phyloP scores from a whole-genome alignment of 2,329 filamentous ascomycete species.

The Keithomyces neogunnii region DNA sequence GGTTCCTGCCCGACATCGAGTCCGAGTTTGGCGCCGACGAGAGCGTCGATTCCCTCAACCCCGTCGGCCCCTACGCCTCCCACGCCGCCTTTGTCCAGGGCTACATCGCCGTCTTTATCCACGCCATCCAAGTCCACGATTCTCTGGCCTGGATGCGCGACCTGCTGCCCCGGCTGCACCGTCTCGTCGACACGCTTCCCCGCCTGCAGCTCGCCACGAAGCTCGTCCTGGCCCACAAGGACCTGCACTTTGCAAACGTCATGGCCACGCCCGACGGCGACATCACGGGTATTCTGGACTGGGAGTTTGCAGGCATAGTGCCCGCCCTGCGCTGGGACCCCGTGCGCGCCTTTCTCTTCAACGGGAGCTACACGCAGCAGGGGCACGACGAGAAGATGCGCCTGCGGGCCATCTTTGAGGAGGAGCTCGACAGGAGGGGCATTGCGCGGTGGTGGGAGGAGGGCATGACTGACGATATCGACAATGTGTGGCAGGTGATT shows the following conservation, averaged over 20 bases:
- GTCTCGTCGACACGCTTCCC: constrained; percentile 12
- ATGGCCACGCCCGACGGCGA: constrained; percentile 18
- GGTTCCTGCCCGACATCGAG: constrained; percentile 22
- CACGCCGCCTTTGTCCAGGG: constrained; percentile 19
- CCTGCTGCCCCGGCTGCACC: constrained; percentile 18
- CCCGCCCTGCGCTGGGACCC: constrained; percentile 27
- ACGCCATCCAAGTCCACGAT: constrained; percentile 16
- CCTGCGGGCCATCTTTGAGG: constrained; percentile 16
- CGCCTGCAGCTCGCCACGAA: constrained; percentile 7
- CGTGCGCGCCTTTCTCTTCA: constrained; percentile 25
- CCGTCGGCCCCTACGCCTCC: constrained; percentile 4
- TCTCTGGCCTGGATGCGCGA: constrained; percentile 18
- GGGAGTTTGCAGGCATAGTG: constrained; percentile 29
- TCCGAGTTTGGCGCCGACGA: constrained; percentile 18
- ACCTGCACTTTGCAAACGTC: constrained; percentile 29
- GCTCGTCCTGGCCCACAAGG: constrained; percentile 24
- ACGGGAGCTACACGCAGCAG: constrained; percentile 13
- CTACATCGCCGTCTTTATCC: constrained; percentile 17
- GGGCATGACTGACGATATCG: constrained; percentile 7
- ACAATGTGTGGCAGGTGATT: constrained; percentile 19
- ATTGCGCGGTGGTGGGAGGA: constrained; percentile 10
- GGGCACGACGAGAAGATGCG: constrained; percentile 15
- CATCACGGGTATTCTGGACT: constrained; percentile 26
- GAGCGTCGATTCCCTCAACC: constrained; percentile 17
- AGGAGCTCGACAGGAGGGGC: constrained; percentile 6